Evolutionary conservation across 495 filamentous ascomycete genomes (phyloP).

Genomic region (Glonium stellatum): DNA sequence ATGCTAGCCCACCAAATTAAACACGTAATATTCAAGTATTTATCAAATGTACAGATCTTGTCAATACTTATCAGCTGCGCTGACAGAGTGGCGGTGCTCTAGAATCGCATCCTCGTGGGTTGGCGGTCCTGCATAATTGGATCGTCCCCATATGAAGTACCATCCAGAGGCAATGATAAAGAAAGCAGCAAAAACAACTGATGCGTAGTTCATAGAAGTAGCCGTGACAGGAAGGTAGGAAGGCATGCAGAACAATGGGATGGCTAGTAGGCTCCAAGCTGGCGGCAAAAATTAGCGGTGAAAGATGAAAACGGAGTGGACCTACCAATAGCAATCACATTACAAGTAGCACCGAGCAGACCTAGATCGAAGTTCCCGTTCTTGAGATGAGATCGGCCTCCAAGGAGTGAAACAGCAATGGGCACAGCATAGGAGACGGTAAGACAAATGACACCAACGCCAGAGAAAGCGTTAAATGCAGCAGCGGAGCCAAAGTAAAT

Average conservation of each 20-base stretch:
- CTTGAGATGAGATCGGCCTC: slow-evolving; percentile 43
- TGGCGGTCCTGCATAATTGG: slow-evolving; percentile 59
- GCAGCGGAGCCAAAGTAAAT: slow-evolving; percentile 60
- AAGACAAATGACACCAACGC: slow-evolving; percentile 59
- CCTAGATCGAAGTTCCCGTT: slow-evolving; percentile 49
- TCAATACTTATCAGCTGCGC: no score
- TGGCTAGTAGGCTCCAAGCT: slow-evolving; percentile 57
- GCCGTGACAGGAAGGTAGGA: slow-evolving; percentile 31
- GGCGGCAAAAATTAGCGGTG: background rate
- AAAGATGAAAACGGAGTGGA: slow-evolving; percentile 4
- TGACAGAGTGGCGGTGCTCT: slow-evolving; percentile 6
- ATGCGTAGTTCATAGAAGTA: slow-evolving; percentile 52
- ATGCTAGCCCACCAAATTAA: no score
- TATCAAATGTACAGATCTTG: no score
- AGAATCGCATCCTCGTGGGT: slow-evolving; percentile 23
- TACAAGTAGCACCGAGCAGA: slow-evolving; percentile 48
- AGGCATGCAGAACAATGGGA: slow-evolving; percentile 54
- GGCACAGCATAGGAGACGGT: slow-evolving; percentile 56
- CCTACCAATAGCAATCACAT: slow-evolving; percentile 51
- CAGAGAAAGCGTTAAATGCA: slow-evolving; percentile 62
- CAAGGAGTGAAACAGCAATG: slow-evolving; percentile 50
- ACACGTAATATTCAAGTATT: no score
- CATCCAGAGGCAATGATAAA: slow-evolving; percentile 50
- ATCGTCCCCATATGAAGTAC: slow-evolving; percentile 65
- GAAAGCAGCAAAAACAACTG: slow-evolving; percentile 58